Conservation (phyloP, 371 early-diverging fungal genomes). For the Entomophthora muscae region DNA sequence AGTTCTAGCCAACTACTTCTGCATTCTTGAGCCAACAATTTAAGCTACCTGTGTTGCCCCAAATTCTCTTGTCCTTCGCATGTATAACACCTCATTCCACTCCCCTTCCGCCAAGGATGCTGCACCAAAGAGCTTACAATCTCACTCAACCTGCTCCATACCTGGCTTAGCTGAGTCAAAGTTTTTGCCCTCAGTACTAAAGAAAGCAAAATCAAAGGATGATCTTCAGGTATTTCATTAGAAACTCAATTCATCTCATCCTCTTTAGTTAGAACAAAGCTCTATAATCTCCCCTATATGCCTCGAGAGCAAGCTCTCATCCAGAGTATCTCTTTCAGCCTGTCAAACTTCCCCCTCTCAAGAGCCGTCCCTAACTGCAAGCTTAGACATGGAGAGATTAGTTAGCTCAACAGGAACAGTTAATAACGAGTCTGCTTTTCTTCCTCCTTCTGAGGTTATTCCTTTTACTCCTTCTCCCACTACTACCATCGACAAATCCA, state of each 20-base stretch:
- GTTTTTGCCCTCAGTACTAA: neutral
- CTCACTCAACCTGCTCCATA: neutral
- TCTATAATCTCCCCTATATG: neutral
- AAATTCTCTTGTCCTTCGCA: neutral
- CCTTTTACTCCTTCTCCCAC: neutral
- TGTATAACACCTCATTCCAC: neutral
- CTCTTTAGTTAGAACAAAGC: neutral
- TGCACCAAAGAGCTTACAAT: neutral
- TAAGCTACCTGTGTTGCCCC: neutral
- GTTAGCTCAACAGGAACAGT: neutral
- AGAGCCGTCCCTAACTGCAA: neutral
- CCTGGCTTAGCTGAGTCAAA: neutral
- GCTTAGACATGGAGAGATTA: neutral
- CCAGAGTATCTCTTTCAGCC: neutral
- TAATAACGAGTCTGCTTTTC: neutral
- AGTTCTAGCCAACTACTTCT: neutral
- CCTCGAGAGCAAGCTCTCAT: neutral
- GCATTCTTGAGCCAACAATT: neutral
- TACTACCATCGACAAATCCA: neutral
- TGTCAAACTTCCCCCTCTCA: neutral
- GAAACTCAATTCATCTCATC: neutral
- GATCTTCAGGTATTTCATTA: constrained; percentile 5
- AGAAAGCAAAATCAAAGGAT: constrained; percentile 1
- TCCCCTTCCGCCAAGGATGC: neutral
- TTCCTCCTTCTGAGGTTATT: neutral